phyloP scores from a whole-genome alignment of 371 early-diverging fungal genomes.

The Mortierella sp. region DNA sequence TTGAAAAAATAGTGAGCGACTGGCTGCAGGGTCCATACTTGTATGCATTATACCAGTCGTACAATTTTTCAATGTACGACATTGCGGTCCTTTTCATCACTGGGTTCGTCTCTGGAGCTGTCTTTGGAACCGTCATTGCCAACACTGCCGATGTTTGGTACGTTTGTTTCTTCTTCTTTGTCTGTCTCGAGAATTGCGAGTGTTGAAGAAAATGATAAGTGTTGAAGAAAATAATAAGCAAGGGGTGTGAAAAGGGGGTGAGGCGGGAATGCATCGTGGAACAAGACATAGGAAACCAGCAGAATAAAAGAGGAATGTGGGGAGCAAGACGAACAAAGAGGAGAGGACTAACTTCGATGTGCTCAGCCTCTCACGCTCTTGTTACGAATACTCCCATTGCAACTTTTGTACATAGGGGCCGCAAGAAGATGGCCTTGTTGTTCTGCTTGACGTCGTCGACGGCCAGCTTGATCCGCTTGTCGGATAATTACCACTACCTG shows the following conservation, averaged over 20 bases:
- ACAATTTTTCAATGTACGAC: slow-evolving; percentile 67
- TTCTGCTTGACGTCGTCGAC: slow-evolving; percentile 73
- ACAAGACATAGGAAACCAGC: too few relatives aligned
- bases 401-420: slow-evolving; percentile 64
- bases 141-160: slow-evolving; percentile 82
- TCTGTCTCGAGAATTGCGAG: too few relatives aligned
- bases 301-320: too few relatives aligned
- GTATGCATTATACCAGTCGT: slow-evolving; percentile 77
- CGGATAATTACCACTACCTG: slow-evolving; percentile 65
- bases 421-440: slow-evolving; percentile 71
- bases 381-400: too few relatives aligned
- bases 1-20: slow-evolving; percentile 66
- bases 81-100: slow-evolving; percentile 81
- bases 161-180: slow-evolving; percentile 10
- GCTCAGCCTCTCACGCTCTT: neutral
- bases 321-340: too few relatives aligned
- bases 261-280: too few relatives aligned
- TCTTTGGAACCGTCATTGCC: slow-evolving; percentile 82
- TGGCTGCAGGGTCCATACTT: slow-evolving; percentile 86
- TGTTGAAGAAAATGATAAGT: neutral
- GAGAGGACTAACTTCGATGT: neutral
- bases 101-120: slow-evolving; percentile 80
- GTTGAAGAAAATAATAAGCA: neutral
- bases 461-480: slow-evolving; percentile 71
- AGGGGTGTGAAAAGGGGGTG: too few relatives aligned